Percentiles rank a stretch among this genome's conserved stretches.
Evolutionary conservation across 768 basidiomycete genomes (phyloP).

Genomic region (Pisolithus albus): DNA sequence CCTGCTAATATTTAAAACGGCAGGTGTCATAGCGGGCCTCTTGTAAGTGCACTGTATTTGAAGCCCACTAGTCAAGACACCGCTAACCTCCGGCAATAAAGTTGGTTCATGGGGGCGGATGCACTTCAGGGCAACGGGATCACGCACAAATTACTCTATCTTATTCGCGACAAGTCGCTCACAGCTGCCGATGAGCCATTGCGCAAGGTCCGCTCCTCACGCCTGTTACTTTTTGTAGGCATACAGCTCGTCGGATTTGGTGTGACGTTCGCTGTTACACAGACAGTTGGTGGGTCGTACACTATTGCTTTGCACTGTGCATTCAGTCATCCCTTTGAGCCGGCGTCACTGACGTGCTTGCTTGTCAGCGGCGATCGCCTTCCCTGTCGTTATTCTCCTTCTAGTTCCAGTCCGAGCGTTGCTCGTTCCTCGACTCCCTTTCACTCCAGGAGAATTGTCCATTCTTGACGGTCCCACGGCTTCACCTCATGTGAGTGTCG

Average conservation of each 20-base stretch:
- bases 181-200: slow-evolving; percentile 67
- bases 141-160: slow-evolving; percentile 71
- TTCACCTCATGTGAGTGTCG: slow-evolving; percentile 65
- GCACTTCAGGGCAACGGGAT: slow-evolving; percentile 79
- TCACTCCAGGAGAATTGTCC: slow-evolving; percentile 68
- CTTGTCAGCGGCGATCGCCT: slow-evolving; percentile 73
- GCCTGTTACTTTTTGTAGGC: slow-evolving; percentile 62
- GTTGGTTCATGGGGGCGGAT: slow-evolving; percentile 90
- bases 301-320: background rate
- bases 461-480: slow-evolving; percentile 90
- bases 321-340: background rate
- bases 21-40: slow-evolving; percentile 73
- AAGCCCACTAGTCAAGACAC: slow-evolving; percentile 1
- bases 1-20: background rate
- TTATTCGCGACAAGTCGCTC: slow-evolving; percentile 63
- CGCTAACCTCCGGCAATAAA: slow-evolving; percentile 17
- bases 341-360: background rate
- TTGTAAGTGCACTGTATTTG: slow-evolving; percentile 50
- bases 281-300: slow-evolving; percentile 63
- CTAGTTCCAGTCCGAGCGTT: slow-evolving; percentile 70
- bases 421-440: slow-evolving; percentile 68
- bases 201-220: slow-evolving; percentile 61
- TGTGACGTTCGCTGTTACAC: slow-evolving; percentile 83
- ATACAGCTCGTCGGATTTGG: slow-evolving; percentile 82
- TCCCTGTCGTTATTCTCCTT: slow-evolving; percentile 82